Base-by-base conservation (phyloP, 163 green algal species). In the Chloroidium sp. region DNA sequence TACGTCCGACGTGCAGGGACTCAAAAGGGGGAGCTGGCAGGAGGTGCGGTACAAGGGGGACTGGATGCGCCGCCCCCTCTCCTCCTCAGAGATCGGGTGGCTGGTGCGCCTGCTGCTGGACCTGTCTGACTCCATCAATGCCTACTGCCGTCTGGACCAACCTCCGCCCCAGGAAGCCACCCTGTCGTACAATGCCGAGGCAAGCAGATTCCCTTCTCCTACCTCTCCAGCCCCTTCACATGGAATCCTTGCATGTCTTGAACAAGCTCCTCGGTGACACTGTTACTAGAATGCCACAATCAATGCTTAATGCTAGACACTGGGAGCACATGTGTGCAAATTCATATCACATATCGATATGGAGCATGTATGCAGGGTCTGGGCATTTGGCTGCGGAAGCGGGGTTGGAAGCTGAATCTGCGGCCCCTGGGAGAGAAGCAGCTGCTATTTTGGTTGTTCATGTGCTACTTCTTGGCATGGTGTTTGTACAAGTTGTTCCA, bases 41-140 rank as follows among this genome's bases (percentile, higher is more conserved):
- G 85, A 91, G 59, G 79, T 92, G 76, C 79, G 77, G 4, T 96
- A 93, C 89, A 86, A 87, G 59, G 93, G 93, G 59, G 92, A 97
- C 84, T 89, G 85, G 80, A 86, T 97, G 84, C 74, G 86, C 62
- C 80, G 89, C 36, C 93, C 93, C 62, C 90, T 95, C 13, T 82
- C 86, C 36, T 89, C 83, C 75, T 90, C 92, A 72, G 93, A 97
- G 88, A 61, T 94, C 0, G 80, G 64, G 2, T 82, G 68, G 76
- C 88, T 97, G 36, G 92, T 93, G 69, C 85, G 88, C 6, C 62
- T 90, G 75, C 86, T 93, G 80, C 89, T 97, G 75, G 59, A 58
- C 2, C 69, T 92, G 8, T 92, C 85, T 6, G 68, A 83, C 14
- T 61, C 62, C 0, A 12, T 89, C 76, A 97, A 97, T 75, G 64